Evolutionary conservation across 2,329 filamentous ascomycete genomes (phyloP), one percentile per base, ranked within the genome.

Genomic region (Paecilomyces dactylethromorphus): DNA sequence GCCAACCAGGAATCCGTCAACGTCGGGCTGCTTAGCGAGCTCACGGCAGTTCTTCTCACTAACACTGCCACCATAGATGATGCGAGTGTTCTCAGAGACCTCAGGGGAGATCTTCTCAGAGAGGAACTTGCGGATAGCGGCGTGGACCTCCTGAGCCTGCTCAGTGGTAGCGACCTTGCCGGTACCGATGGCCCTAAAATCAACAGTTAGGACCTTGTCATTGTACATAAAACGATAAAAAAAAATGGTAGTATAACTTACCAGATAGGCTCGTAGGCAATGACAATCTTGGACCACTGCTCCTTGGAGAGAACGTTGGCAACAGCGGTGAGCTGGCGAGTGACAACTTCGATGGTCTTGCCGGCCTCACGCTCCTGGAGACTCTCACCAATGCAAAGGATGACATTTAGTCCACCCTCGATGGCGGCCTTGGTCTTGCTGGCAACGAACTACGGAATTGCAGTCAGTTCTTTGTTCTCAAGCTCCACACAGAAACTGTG

Each of bases 261-360:
- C 93, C 94, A 99, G 83, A 99, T 95, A 72, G 94, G 94, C 85
- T 99, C 94, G 80, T 99, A 99, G 72, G 94, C 94, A 71, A 99
- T 85, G 75, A 99, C 94, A 65, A 99, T 85, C 82, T 94, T 94
- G 72, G 82, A 85, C 94, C 94, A 99, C 81, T 96, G 90, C 69
- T 85, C 81, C 81, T 89, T 82, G 66, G 68, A 73, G 62, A 81
- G 73, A 69, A 81, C 78, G 76, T 92, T 87, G 58, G 85, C 85
- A 65, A 93, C 90, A 65, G 92, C 92, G 64, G 86, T 84, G 69
- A 99, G 85, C 83, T 99, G 94, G 66, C 79, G 81, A 68, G 89
- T 94, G 54, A 79, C 76, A 39, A 79, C 74, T 15, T 90, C 86
- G 71, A 95, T 88, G 64, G 93, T 97, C 82, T 90, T 87, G 76